A percentile compares a stretch with the other conserved stretches of the same genome.
These are phyloP conservation scores for Incumbomyces lentus DNA, from an alignment of 2,329 filamentous ascomycete genomes.

Conservation along the genomic window DNA sequence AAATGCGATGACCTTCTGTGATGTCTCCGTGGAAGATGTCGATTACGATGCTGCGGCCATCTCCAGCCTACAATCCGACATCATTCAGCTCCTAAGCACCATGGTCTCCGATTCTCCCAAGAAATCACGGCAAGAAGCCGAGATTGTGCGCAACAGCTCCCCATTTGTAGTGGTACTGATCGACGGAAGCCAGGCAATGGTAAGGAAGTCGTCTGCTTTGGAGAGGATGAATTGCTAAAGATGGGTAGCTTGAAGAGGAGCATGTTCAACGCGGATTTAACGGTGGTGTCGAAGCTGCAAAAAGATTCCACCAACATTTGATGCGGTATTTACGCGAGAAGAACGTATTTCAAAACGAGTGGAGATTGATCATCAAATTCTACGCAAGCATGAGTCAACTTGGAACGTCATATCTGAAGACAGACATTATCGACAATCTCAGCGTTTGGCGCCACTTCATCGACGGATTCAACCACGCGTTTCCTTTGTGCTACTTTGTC, in stretches of 20 bases:
- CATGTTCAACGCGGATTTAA: slow-evolving; percentile 8
- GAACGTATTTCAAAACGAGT: slow-evolving; percentile 16
- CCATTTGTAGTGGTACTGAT: slow-evolving; percentile 13
- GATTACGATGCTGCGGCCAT: background rate
- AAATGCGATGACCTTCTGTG: background rate
- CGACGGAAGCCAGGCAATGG: slow-evolving; percentile 29
- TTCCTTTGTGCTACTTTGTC: slow-evolving; percentile 29
- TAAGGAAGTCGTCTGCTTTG: slow-evolving; percentile 13
- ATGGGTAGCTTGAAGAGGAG: slow-evolving; percentile 9
- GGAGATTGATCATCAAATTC: slow-evolving; percentile 27
- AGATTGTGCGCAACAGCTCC: background rate
- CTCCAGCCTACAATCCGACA: background rate
- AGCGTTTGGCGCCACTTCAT: slow-evolving; percentile 27
- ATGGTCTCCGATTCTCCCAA: background rate
- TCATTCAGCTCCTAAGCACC: background rate
- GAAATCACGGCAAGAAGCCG: background rate
- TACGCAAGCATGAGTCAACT: slow-evolving; percentile 32
- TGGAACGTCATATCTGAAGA: slow-evolving; percentile 26
- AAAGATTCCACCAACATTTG: slow-evolving; percentile 8
- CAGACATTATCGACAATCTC: slow-evolving; percentile 20
- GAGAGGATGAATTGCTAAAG: background rate
- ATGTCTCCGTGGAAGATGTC: background rate
- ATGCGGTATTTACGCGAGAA: slow-evolving; percentile 9
- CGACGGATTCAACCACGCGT: slow-evolving; percentile 33
- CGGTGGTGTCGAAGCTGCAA: slow-evolving; percentile 12